Conservation (phyloP, 2,329 filamentous ascomycete genomes). For the Bipolaris oryzae region DNA sequence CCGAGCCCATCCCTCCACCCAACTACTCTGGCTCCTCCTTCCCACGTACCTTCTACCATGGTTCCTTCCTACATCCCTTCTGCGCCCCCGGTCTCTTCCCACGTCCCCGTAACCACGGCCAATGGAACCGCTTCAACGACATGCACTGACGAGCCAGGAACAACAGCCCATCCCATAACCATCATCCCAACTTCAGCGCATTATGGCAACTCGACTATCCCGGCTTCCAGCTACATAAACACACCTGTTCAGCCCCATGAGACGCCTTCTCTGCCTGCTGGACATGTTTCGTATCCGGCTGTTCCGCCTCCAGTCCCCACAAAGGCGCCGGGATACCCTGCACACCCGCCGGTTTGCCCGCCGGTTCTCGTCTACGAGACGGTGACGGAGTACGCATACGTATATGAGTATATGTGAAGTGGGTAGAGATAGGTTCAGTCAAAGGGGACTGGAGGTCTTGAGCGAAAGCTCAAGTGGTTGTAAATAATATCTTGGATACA, state of each 20-base stretch:
- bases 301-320: constrained; percentile 2
- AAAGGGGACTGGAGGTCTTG: background rate
- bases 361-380: constrained; percentile 8
- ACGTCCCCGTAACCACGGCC: constrained; percentile 3
- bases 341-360: constrained; percentile 1
- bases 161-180: constrained; percentile 2
- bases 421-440: background rate
- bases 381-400: background rate
- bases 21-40: constrained; percentile 2
- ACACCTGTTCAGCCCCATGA: constrained; percentile 4
- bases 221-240: background rate
- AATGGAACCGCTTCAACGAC: background rate
- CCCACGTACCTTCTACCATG: constrained; percentile 3
- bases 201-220: constrained; percentile 10
- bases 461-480: background rate
- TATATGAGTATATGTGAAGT: constrained; percentile 1
- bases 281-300: background rate
- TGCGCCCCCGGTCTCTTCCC: constrained; percentile 2
- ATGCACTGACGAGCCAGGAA: background rate
- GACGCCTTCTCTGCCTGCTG: constrained; percentile 6
- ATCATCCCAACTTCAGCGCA: background rate
- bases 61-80: constrained; percentile 1
- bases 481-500: background rate
- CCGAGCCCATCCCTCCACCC: background rate
- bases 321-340: constrained; percentile 6